phyloP scores from a whole-genome alignment of 129 eudicot genomes.

The Chrysanthemum seticuspe region DNA sequence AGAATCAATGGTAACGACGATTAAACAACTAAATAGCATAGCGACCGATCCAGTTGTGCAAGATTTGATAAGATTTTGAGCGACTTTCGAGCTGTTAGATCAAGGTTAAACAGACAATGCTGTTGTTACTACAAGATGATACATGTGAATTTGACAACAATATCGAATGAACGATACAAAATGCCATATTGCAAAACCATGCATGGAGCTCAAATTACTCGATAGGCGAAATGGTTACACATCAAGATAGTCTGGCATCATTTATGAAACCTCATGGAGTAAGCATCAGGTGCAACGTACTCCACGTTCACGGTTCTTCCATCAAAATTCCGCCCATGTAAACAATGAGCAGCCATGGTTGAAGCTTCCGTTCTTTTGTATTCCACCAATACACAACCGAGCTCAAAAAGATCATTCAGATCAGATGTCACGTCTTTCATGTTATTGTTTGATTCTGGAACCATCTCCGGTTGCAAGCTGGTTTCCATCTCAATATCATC shows the following conservation, averaged over 20 bases:
- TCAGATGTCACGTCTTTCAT: conserved; percentile 8
- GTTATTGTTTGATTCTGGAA: conserved; percentile 18
- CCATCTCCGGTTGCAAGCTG: neutral
- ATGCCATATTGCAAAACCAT: neutral
- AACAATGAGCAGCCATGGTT: conserved; percentile 85
- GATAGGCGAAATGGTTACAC: neutral
- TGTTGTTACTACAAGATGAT: conserved; percentile 13
- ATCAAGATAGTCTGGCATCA: conserved; percentile 14
- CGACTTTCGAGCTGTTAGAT: neutral
- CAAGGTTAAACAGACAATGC: conserved; percentile 17
- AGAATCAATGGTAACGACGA: no score
- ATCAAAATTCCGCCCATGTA: conserved; percentile 85
- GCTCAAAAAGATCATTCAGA: conserved; percentile 41
- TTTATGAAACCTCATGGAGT: conserved; percentile 48
- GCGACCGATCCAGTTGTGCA: no score
- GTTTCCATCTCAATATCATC: conserved; percentile 22
- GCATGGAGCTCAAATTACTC: neutral
- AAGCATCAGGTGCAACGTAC: conserved; percentile 54
- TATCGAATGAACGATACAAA: conserved; percentile 24
- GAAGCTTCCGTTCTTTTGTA: conserved; percentile 81
- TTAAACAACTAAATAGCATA: no score
- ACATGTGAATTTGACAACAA: conserved; percentile 6
- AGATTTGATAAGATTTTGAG: no score
- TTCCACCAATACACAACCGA: conserved; percentile 83
- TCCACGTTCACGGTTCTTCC: conserved; percentile 63